A percentile compares a stretch with the other conserved stretches of the same genome.
phyloP scores from a whole-genome alignment of 2,329 filamentous ascomycete genomes.

The Penicillium sp. region DNA sequence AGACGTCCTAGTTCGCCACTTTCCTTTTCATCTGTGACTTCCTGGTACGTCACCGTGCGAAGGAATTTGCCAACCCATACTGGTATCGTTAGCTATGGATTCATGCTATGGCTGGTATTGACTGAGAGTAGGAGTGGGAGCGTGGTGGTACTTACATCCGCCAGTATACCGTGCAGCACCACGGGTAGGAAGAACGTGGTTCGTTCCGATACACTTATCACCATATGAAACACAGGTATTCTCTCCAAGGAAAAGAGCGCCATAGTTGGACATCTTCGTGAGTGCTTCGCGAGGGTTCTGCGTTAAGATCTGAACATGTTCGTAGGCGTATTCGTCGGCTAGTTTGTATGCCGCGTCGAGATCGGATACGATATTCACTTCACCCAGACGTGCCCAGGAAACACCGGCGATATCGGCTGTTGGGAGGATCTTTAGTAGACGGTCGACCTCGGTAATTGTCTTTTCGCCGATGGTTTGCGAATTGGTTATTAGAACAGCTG shows the following conservation, averaged over 20 bases:
- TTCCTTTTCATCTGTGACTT: conserved; percentile 48
- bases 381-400: conserved; percentile 53
- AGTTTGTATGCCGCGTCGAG: conserved; percentile 50
- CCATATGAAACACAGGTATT: conserved; percentile 60
- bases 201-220: conserved; percentile 61
- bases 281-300: conserved; percentile 53
- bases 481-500: conserved; percentile 56
- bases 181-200: conserved; percentile 58
- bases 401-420: conserved; percentile 50
- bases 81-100: not conserved
- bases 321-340: conserved; percentile 54
- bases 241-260: conserved; percentile 56
- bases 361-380: conserved; percentile 50
- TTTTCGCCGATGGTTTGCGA: conserved; percentile 45
- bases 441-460: conserved; percentile 43
- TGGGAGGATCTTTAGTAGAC: conserved; percentile 46
- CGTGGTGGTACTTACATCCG: conserved; percentile 31
- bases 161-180: conserved; percentile 56
- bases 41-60: conserved; percentile 58
- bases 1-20: conserved; percentile 55
- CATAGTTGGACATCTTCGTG: conserved; percentile 57
- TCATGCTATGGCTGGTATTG: too few relatives aligned
- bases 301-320: conserved; percentile 59
- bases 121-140: not conserved
- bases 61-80: conserved; percentile 61